Conservation (phyloP, 495 filamentous ascomycete genomes). For the Entonaema liquescens region DNA sequence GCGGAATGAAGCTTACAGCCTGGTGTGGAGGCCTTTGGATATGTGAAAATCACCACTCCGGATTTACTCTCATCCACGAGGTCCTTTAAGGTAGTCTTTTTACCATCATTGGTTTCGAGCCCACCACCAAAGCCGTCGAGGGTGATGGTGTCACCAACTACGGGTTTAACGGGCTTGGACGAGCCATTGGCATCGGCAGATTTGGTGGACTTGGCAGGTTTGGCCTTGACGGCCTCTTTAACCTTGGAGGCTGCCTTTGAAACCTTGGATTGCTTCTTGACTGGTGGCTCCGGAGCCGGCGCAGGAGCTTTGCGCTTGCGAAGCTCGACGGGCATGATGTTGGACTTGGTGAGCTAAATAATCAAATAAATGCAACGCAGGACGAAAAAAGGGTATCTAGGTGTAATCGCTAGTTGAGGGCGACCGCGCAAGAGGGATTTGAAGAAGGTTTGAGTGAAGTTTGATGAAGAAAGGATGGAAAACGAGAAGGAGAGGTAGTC, state of each 20-base stretch:
- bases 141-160: slow-evolving; percentile 62
- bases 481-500: slow-evolving; percentile 32
- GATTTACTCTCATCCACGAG: slow-evolving; percentile 83
- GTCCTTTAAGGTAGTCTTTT: slow-evolving; percentile 75
- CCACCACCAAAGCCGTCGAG: slow-evolving; percentile 83
- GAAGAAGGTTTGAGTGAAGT: slow-evolving; percentile 18
- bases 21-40: slow-evolving; percentile 92
- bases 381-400: slow-evolving; percentile 10
- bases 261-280: slow-evolving; percentile 62
- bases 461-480: slow-evolving; percentile 44
- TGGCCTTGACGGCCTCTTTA: slow-evolving; percentile 53
- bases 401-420: slow-evolving; percentile 27
- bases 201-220: slow-evolving; percentile 47
- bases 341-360: slow-evolving; percentile 18
- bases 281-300: slow-evolving; percentile 60
- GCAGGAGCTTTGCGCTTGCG: slow-evolving; percentile 78
- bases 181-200: slow-evolving; percentile 49
- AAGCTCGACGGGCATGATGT: slow-evolving; percentile 66
- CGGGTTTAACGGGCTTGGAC: slow-evolving; percentile 45
- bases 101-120: slow-evolving; percentile 83
- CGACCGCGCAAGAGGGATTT: slow-evolving; percentile 17
- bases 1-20: slow-evolving; percentile 76
- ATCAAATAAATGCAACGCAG: slow-evolving; percentile 7
- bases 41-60: slow-evolving; percentile 93
- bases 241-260: slow-evolving; percentile 54